Percentiles rank a stretch among this genome's conserved stretches.
These are phyloP conservation scores for Rhizopogon sp. DNA, from an alignment of 768 basidiomycete genomes.

Conservation along the genomic window DNA sequence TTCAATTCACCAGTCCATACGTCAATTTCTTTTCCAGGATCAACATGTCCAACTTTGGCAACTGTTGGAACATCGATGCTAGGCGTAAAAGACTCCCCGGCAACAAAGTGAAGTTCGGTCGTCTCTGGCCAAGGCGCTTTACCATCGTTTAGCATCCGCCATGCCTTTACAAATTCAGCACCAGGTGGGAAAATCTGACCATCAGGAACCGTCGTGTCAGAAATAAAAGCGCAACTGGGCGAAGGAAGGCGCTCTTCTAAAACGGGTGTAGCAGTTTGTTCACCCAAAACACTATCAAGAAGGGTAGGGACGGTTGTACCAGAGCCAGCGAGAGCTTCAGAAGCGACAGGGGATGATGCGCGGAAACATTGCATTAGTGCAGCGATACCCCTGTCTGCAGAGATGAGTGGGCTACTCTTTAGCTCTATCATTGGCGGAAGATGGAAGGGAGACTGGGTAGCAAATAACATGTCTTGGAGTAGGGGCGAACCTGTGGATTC, in stretches of 20 bases:
- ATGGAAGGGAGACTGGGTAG: conserved; percentile 16
- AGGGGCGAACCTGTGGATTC: conserved; percentile 21
- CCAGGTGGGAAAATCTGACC: conserved; percentile 79
- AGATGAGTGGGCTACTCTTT: not conserved
- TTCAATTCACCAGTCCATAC: conserved; percentile 74
- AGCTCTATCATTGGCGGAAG: conserved; percentile 1
- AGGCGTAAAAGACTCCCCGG: conserved; percentile 55
- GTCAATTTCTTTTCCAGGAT: conserved; percentile 54
- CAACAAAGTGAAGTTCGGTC: conserved; percentile 67
- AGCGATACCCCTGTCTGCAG: conserved; percentile 22
- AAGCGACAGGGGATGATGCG: conserved; percentile 10
- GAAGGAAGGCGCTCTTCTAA: not conserved
- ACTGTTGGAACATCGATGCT: conserved; percentile 22
- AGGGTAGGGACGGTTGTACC: not conserved
- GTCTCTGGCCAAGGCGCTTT: conserved; percentile 57
- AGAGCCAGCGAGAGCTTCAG: not conserved
- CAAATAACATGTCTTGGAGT: conserved; percentile 23
- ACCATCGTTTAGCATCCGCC: conserved; percentile 71
- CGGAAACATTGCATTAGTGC: conserved; percentile 25
- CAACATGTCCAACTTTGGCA: conserved; percentile 51
- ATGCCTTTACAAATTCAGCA: conserved; percentile 82
- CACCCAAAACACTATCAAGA: not conserved
- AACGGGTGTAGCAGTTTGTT: not conserved
- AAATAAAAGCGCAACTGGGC: conserved; percentile 53
- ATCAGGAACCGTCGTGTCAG: conserved; percentile 67